phyloP scores from a whole-genome alignment of 768 basidiomycete genomes.

The Kwoniella sp. region DNA sequence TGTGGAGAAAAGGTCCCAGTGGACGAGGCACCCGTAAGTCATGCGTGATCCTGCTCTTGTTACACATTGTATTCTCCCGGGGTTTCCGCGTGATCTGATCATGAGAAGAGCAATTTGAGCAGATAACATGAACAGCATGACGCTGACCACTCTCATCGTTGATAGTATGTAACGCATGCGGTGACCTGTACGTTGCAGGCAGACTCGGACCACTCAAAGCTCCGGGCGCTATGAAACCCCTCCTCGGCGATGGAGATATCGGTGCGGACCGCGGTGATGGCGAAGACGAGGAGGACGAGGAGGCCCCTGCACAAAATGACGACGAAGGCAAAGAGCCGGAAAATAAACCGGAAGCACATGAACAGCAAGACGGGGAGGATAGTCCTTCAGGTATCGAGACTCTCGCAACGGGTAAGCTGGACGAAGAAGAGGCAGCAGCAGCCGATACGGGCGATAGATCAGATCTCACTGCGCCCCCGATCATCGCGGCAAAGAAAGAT shows the following conservation, averaged over 20 bases:
- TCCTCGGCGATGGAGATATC: constrained; percentile 4
- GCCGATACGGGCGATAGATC: too few relatives aligned
- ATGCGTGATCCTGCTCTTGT: neutral
- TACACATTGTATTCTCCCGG: too few relatives aligned
- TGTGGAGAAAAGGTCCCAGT: constrained; percentile 46
- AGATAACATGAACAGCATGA: too few relatives aligned
- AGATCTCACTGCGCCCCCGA: too few relatives aligned
- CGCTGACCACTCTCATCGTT: neutral
- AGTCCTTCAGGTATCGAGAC: too few relatives aligned
- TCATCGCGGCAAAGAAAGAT: too few relatives aligned
- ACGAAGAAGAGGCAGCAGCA: too few relatives aligned
- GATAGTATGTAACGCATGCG: constrained; percentile 46
- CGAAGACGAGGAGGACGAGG: neutral
- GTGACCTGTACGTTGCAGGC: constrained; percentile 32
- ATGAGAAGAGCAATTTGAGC: too few relatives aligned
- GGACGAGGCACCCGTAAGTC: constrained; percentile 45
- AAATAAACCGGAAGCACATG: too few relatives aligned
- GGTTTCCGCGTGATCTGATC: too few relatives aligned
- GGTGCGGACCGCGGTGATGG: constrained; percentile 4
- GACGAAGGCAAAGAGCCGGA: neutral
- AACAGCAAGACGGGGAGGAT: too few relatives aligned
- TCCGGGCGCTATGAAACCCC: constrained; percentile 33
- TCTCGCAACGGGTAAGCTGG: too few relatives aligned
- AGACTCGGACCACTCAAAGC: constrained; percentile 40
- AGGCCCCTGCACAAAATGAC: neutral